Percentiles rank a stretch among this genome's conserved stretches.
phyloP scores from a whole-genome alignment of 2,329 filamentous ascomycete genomes.

The Xylariaceae sp. region DNA sequence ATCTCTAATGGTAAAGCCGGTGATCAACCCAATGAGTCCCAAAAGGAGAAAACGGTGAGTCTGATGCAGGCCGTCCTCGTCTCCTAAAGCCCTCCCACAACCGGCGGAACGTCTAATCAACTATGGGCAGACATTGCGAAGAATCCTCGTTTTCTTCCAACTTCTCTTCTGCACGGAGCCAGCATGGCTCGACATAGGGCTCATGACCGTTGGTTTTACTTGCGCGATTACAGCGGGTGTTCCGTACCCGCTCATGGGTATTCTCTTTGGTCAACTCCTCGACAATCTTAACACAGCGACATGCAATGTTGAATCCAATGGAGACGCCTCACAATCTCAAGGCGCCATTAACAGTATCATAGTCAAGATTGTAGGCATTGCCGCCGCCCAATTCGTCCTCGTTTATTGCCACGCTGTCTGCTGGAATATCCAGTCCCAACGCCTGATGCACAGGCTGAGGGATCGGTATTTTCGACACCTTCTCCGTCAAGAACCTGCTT shows the following conservation, averaged over 20 bases:
- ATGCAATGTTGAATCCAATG: slow-evolving; percentile 38
- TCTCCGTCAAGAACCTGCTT: slow-evolving; percentile 63
- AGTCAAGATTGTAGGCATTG: slow-evolving; percentile 63
- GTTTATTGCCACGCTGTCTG: slow-evolving; percentile 67
- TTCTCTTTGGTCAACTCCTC: slow-evolving; percentile 58
- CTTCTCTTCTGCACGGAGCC: slow-evolving; percentile 35
- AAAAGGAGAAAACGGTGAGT: slow-evolving; percentile 12
- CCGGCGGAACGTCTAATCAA: neutral
- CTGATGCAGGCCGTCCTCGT: neutral
- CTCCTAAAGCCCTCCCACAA: neutral
- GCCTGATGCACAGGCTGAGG: slow-evolving; percentile 64
- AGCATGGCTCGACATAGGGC: slow-evolving; percentile 35
- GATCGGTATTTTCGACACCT: slow-evolving; percentile 62
- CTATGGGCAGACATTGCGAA: slow-evolving; percentile 5
- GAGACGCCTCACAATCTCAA: slow-evolving; percentile 38
- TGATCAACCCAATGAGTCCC: neutral
- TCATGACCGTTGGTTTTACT: slow-evolving; percentile 44
- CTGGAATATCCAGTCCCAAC: slow-evolving; percentile 66
- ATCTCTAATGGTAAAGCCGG: neutral
- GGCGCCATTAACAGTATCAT: slow-evolving; percentile 58
- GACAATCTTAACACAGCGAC: slow-evolving; percentile 53
- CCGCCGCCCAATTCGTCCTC: slow-evolving; percentile 62
- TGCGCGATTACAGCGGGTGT: slow-evolving; percentile 53
- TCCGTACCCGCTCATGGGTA: slow-evolving; percentile 58
- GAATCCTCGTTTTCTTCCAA: slow-evolving; percentile 30